These are phyloP conservation scores for Akebia trifoliata DNA, from an alignment of 164 flowering plant genomes.

Conservation along the genomic window DNA sequence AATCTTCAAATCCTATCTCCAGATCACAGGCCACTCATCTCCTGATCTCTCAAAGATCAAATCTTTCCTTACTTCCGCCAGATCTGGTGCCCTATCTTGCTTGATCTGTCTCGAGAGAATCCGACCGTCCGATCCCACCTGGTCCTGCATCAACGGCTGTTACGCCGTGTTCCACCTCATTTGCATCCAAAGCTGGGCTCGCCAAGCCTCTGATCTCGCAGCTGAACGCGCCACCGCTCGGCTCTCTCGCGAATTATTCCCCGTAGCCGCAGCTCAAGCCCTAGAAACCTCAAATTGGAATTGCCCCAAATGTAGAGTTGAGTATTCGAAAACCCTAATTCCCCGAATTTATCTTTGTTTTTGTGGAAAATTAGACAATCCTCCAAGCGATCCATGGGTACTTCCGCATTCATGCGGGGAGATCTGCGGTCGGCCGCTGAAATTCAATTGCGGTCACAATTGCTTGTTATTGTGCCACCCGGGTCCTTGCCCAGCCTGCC, in stretches of 20 bases:
- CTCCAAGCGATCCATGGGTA: conserved; percentile 80
- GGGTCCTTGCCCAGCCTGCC: conserved; percentile 91
- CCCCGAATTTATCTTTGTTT: conserved; percentile 65
- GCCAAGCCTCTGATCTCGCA: conserved; percentile 62
- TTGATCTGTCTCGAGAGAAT: conserved; percentile 87
- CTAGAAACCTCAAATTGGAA: conserved; percentile 48
- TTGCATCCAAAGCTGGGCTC: conserved; percentile 93
- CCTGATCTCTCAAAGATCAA: conserved; percentile 76
- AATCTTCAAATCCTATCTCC: conserved; percentile 64
- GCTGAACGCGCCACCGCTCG: conserved; percentile 63
- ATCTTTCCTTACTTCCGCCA: conserved; percentile 66
- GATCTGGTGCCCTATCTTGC: conserved; percentile 84
- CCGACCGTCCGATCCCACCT: conserved; percentile 59
- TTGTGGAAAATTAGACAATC: conserved; percentile 74
- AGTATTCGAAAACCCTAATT: conserved; percentile 51
- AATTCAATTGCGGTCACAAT: conserved; percentile 60
- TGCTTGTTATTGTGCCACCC: conserved; percentile 90
- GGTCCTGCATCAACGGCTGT: conserved; percentile 78
- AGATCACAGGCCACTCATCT: conserved; percentile 37
- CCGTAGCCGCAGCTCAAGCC: conserved; percentile 39
- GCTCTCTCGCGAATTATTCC: conserved; percentile 33
- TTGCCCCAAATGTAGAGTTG: conserved; percentile 85
- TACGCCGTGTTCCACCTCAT: conserved; percentile 77
- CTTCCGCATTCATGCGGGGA: conserved; percentile 94
- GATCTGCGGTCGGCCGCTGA: conserved; percentile 57